Conservation (phyloP, 1,139 yeast genomes). For the Geotrichum europaeum region DNA sequence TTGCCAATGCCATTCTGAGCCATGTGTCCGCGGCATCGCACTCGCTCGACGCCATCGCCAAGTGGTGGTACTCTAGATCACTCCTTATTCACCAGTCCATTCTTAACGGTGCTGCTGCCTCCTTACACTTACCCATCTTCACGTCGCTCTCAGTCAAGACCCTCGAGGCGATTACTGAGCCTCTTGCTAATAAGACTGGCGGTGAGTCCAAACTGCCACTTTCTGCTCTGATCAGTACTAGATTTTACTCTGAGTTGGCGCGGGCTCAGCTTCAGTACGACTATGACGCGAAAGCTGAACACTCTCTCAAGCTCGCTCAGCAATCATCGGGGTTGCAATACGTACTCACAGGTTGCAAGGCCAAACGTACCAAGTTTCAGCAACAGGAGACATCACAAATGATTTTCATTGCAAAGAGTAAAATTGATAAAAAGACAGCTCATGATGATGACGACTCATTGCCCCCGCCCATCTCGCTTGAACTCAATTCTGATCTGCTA, state of each 20-base stretch:
- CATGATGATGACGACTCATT: constrained; percentile 24
- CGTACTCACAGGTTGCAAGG: constrained; percentile 79
- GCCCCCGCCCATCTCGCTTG: constrained; percentile 38
- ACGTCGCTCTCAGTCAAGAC: constrained; percentile 23
- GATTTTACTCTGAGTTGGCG: constrained; percentile 60
- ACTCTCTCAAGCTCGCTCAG: constrained; percentile 50
- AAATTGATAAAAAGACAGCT: constrained; percentile 29
- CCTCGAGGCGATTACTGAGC: constrained; percentile 21
- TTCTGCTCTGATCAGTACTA: constrained; percentile 28
- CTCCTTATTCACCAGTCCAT: constrained; percentile 35
- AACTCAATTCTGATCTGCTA: constrained; percentile 69
- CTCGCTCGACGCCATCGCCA: constrained; percentile 19
- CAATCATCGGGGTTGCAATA: constrained; percentile 51
- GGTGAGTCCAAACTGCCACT: constrained; percentile 38
- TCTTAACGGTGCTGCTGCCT: constrained; percentile 27
- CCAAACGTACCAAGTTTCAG: constrained; percentile 83
- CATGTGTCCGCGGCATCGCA: neutral
- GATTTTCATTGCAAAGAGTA: constrained; percentile 68
- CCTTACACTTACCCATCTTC: constrained; percentile 30
- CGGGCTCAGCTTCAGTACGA: constrained; percentile 48
- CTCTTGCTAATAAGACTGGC: constrained; percentile 19
- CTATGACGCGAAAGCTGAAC: constrained; percentile 55
- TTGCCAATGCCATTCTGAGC: constrained; percentile 26
- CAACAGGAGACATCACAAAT: constrained; percentile 62
- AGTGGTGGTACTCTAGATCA: constrained; percentile 36